A percentile compares a stretch with the other conserved stretches of the same genome.
These are phyloP conservation scores for Penicillium sp. DNA, from an alignment of 2,329 filamentous ascomycete species.

Conservation along the genomic window DNA sequence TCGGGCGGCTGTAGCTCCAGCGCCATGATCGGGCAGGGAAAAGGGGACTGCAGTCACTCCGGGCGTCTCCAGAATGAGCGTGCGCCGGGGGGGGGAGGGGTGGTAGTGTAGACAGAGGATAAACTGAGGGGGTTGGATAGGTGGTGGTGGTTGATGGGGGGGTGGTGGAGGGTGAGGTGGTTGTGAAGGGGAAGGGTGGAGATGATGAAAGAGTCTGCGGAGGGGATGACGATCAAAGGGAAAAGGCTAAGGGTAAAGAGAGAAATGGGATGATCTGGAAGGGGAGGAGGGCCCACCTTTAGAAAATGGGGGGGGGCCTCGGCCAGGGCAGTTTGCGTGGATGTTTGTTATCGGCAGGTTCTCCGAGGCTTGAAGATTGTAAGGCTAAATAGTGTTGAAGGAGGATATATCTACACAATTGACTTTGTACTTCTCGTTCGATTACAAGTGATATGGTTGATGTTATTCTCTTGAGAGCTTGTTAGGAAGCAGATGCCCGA, in stretches of 20 bases:
- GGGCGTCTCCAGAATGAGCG: slow-evolving; percentile 43
- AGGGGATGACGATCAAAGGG: slow-evolving; percentile 33
- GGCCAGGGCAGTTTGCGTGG: slow-evolving; percentile 1
- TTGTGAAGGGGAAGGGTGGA: slow-evolving; percentile 25
- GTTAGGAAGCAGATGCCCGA: slow-evolving; percentile 3
- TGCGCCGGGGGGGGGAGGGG: slow-evolving; percentile 19
- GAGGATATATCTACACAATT: neutral
- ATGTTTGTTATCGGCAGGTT: slow-evolving; percentile 1
- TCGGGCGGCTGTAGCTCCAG: slow-evolving; percentile 55
- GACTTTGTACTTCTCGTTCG: neutral
- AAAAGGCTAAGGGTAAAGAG: slow-evolving; percentile 6
- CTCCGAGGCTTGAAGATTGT: neutral
- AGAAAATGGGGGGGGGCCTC: slow-evolving; percentile 5
- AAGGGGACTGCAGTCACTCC: slow-evolving; percentile 47
- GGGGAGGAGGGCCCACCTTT: slow-evolving; percentile 8
- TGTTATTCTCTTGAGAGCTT: neutral
- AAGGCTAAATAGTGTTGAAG: neutral
- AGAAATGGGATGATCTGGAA: slow-evolving; percentile 20
- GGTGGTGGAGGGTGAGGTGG: slow-evolving; percentile 22
- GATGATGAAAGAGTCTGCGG: slow-evolving; percentile 37
- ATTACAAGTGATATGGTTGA: neutral
- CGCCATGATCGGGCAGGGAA: slow-evolving; percentile 52
- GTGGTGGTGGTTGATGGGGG: slow-evolving; percentile 24
- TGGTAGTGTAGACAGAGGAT: slow-evolving; percentile 17
- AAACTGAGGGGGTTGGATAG: slow-evolving; percentile 16